Evolutionary conservation across 1,139 yeast species (phyloP).

Genomic region (Blastobotrys ciferrii): DNA sequence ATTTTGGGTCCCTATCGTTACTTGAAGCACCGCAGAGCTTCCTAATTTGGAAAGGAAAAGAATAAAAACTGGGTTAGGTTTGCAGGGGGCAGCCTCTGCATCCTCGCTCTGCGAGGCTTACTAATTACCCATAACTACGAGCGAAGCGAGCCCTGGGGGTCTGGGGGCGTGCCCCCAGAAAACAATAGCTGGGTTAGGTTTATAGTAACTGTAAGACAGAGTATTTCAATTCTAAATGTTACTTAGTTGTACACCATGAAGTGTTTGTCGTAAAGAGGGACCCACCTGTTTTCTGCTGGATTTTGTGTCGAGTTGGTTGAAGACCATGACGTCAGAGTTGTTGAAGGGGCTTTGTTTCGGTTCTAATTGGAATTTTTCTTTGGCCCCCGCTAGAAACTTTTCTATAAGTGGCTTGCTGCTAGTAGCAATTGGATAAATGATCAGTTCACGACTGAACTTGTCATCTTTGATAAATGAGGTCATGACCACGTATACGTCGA

Average conservation of each 20-base stretch:
- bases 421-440: slow-evolving; percentile 36
- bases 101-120: too few relatives aligned
- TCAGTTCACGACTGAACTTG: slow-evolving; percentile 58
- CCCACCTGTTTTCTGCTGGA: slow-evolving; percentile 90
- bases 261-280: slow-evolving; percentile 43
- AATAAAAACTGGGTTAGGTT: too few relatives aligned
- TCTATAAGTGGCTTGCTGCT: slow-evolving; percentile 26
- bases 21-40: too few relatives aligned
- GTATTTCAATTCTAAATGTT: slow-evolving; percentile 16
- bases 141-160: too few relatives aligned
- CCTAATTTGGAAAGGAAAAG: too few relatives aligned
- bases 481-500: slow-evolving; percentile 61
- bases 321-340: slow-evolving; percentile 23
- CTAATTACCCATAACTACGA: too few relatives aligned
- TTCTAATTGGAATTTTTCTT: slow-evolving; percentile 38
- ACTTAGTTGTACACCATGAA: slow-evolving; percentile 26
- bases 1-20: too few relatives aligned
- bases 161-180: too few relatives aligned
- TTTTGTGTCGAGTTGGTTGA: slow-evolving; percentile 51
- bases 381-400: slow-evolving; percentile 37
- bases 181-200: too few relatives aligned
- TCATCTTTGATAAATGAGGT: slow-evolving; percentile 51
- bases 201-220: too few relatives aligned
- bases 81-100: too few relatives aligned
- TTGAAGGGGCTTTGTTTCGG: background rate